Percentiles rank a stretch among this genome's conserved stretches.
Evolutionary conservation across 345 rosid genomes (phyloP).

Genomic region (Mangifera indica): DNA sequence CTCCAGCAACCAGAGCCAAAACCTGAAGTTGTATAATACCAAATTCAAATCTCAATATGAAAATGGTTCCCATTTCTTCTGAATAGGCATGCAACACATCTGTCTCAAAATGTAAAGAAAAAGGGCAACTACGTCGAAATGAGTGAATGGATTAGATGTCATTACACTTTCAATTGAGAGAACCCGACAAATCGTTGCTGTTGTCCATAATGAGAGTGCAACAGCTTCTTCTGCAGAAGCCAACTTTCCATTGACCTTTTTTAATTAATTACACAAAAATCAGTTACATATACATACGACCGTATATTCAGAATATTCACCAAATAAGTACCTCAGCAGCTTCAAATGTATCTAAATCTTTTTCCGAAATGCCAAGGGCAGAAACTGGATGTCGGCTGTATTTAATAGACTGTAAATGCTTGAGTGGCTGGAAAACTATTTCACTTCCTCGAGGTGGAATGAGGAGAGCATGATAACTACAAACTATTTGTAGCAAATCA

Average conservation of each 20-base stretch:
- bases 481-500: constrained; percentile 73
- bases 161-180: constrained; percentile 90
- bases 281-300: constrained; percentile 21
- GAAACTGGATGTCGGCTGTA: constrained; percentile 67
- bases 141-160: constrained; percentile 19
- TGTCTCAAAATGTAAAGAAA: background rate
- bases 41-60: constrained; percentile 17
- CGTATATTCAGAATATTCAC: constrained; percentile 13
- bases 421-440: constrained; percentile 77
- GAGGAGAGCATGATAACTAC: constrained; percentile 74
- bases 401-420: constrained; percentile 80
- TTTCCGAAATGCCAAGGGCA: constrained; percentile 53
- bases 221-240: constrained; percentile 91
- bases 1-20: constrained; percentile 79
- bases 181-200: constrained; percentile 92
- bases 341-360: constrained; percentile 43
- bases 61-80: constrained; percentile 1
- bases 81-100: background rate
- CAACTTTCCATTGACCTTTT: constrained; percentile 64
- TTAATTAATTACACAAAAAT: constrained; percentile 22
- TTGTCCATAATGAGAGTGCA: constrained; percentile 90
- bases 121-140: constrained; percentile 14
- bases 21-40: constrained; percentile 46
- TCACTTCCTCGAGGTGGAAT: constrained; percentile 68
- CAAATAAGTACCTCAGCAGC: constrained; percentile 60